phyloP scores from a whole-genome alignment of 345 rosid genomes.

The Cardamine occulta region DNA sequence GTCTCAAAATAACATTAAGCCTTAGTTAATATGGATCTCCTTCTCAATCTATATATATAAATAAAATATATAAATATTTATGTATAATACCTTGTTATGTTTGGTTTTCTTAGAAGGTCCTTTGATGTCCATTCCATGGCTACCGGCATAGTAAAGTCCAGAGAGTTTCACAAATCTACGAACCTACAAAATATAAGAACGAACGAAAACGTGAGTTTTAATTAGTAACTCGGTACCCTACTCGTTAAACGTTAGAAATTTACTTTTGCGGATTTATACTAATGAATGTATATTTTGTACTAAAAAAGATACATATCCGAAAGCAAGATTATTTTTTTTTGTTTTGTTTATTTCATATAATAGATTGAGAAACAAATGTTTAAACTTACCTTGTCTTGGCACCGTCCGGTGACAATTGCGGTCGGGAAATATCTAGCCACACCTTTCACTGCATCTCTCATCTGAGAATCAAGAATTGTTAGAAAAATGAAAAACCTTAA shows the following conservation, averaged over 20 bases:
- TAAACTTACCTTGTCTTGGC: conserved; percentile 77
- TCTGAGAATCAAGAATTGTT: conserved; percentile 45
- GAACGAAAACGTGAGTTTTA: neutral
- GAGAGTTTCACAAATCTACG: conserved; percentile 73
- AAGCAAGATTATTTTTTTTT: neutral
- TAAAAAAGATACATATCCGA: neutral
- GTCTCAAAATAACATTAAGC: neutral
- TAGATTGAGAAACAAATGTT: conserved; percentile 1
- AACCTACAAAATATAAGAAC: conserved; percentile 40
- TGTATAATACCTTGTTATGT: conserved; percentile 52
- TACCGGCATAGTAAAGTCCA: conserved; percentile 86
- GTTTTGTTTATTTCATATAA: neutral
- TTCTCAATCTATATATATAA: neutral
- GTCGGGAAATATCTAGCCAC: conserved; percentile 76
- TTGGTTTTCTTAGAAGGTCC: conserved; percentile 65
- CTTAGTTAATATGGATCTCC: neutral
- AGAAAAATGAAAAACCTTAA: neutral
- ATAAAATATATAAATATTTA: neutral
- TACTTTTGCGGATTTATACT: neutral
- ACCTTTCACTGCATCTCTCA: conserved; percentile 77
- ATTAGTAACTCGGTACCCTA: too few relatives aligned
- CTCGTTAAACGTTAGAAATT: too few relatives aligned
- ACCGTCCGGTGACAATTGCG: conserved; percentile 88
- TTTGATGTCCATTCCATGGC: conserved; percentile 98
- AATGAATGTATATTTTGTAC: too few relatives aligned